Evolutionary conservation across 2,329 filamentous ascomycete species (phyloP), one percentile per base, ranked within the genome.

Genomic region (Paracoccidioides brasiliensis): DNA sequence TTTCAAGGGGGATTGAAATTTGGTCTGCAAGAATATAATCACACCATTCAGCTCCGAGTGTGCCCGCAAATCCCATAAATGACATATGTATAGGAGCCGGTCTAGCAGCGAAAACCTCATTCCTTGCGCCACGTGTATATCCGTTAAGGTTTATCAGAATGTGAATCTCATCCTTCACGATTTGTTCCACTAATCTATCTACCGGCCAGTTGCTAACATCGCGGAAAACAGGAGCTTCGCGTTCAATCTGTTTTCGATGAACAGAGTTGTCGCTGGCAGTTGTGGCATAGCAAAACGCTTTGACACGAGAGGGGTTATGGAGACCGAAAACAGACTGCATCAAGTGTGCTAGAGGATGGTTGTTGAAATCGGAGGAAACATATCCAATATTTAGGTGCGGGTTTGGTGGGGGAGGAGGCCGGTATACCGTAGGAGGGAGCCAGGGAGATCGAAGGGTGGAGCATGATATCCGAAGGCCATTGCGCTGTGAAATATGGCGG

Each of bases 281-380:
- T 1, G 93, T 98, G 10, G 93, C 93, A 68, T 98, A 98, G 69
- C 93, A 98, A 66, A 90, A 90, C 0, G 93, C 91, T 63, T 85
- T 87, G 14, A 88, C 87, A 32, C 84, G 82, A 30, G 69, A 71
- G 0, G 78, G 78, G 63, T 95, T 77, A 66, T 98, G 93, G 57
- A 97, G 78, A 0, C 93, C 93, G 71, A 98, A 98, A 5, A 97
- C 90, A 0, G 93, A 97, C 73, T 98, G 93, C 93, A 98, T 98
- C 55, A 98, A 71, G 72, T 98, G 93, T 30, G 93, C 93, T 38
- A 98, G 75, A 3, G 93, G 93, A 67, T 98, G 93, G 64, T 98
- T 98, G 67, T 98, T 98, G 72, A 98, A 98, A 71, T 98, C 93
- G 0, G 93, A 97, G 3, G 93, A 97, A 41, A 98, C 84, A 69